phyloP scores from a whole-genome alignment of 2,329 filamentous ascomycete genomes.

The Trichoderma breve region DNA sequence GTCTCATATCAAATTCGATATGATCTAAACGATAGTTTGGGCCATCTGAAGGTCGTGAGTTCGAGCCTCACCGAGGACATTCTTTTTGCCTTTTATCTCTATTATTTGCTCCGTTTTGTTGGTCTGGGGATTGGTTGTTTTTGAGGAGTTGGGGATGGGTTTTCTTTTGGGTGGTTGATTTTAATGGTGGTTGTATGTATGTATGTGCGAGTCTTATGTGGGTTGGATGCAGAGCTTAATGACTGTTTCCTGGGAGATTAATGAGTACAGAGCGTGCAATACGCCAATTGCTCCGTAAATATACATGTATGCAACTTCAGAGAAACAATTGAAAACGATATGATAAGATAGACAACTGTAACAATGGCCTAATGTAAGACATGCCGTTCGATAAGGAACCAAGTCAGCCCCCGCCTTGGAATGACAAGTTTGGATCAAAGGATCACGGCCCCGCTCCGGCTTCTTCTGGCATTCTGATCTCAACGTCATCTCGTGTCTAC shows the following conservation, averaged over 20 bases:
- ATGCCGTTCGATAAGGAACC: background rate
- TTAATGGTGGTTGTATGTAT: background rate
- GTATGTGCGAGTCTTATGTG: background rate
- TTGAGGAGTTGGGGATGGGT: background rate
- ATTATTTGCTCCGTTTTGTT: background rate
- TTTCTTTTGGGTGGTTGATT: background rate
- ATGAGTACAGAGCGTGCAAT: fast-evolving
- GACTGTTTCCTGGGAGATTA: fast-evolving
- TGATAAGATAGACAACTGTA: background rate
- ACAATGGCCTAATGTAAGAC: background rate
- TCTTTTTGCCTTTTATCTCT: background rate
- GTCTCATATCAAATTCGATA: constrained; percentile 22
- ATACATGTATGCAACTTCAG: background rate
- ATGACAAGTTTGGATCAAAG: background rate
- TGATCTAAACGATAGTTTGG: constrained; percentile 30
- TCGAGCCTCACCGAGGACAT: constrained; percentile 49
- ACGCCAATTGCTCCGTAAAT: background rate
- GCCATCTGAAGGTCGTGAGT: constrained; percentile 48
- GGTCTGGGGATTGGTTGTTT: background rate
- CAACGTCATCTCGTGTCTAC: constrained; percentile 2
- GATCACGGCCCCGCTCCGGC: background rate
- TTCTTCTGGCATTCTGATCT: background rate
- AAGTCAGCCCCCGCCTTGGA: background rate
- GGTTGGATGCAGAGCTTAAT: background rate
- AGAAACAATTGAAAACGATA: background rate